A percentile compares a stretch with the other conserved stretches of the same genome.
These are phyloP conservation scores for Botrytis hyacinthi DNA, from an alignment of 2,329 filamentous ascomycete genomes.

Conservation along the genomic window DNA sequence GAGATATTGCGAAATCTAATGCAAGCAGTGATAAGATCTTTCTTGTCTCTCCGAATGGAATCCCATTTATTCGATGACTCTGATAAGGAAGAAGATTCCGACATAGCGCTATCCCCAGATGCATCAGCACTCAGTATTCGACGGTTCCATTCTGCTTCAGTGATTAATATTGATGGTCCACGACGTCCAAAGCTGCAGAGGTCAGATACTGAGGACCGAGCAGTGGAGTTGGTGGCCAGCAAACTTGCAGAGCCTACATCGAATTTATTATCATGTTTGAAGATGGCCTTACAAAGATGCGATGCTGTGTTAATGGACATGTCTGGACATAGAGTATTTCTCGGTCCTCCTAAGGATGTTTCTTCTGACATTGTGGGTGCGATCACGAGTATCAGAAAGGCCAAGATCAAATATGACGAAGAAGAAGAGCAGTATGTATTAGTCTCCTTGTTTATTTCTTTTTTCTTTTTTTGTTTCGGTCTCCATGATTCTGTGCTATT, in stretches of 20 bases:
- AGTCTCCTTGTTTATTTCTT: not conserved
- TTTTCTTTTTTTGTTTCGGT: not conserved
- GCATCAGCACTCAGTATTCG: constrained; percentile 11
- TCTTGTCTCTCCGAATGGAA: constrained; percentile 52
- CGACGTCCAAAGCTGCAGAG: constrained; percentile 31
- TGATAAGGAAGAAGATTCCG: constrained; percentile 23
- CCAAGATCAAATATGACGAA: constrained; percentile 48
- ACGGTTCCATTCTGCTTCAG: constrained; percentile 14
- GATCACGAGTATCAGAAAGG: constrained; percentile 43
- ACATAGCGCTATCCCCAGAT: constrained; percentile 9
- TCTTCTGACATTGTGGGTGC: constrained; percentile 45
- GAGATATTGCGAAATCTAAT: constrained; percentile 52
- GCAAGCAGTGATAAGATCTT: constrained; percentile 53
- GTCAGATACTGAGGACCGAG: constrained; percentile 35
- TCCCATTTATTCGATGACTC: constrained; percentile 45
- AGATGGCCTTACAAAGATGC: constrained; percentile 45
- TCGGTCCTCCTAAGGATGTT: constrained; percentile 45
- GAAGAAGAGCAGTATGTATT: constrained; percentile 42
- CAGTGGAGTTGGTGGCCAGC: constrained; percentile 37
- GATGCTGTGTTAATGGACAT: constrained; percentile 55
- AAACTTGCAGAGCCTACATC: constrained; percentile 48
- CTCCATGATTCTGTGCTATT: not conserved
- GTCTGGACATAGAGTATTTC: constrained; percentile 49
- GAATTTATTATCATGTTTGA: constrained; percentile 49
- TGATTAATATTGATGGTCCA: constrained; percentile 41